Percentiles rank a stretch among this genome's conserved stretches.
Conservation (phyloP, 352 stramenopile species). For the Thraustochytrium sp. region DNA sequence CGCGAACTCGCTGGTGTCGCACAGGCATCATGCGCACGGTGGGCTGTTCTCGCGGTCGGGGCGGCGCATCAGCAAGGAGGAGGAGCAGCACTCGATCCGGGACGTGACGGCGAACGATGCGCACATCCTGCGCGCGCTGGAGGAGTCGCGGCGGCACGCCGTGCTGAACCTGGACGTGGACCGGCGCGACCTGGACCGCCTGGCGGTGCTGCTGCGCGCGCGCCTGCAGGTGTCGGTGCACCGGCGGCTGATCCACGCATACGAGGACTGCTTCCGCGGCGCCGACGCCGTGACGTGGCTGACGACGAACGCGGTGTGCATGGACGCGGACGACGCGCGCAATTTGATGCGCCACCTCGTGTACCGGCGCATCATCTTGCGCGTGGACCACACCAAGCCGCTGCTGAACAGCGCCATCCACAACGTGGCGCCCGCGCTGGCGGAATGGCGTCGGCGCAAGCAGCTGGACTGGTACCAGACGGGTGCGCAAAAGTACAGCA, state of each 20-base stretch:
- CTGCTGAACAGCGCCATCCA: conserved; percentile 39
- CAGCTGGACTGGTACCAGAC: conserved; percentile 38
- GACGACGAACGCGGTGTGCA: neutral
- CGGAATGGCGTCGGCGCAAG: conserved; percentile 24
- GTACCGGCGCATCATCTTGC: conserved; percentile 30
- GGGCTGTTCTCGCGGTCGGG: neutral
- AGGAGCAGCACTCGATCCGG: neutral
- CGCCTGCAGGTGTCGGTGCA: neutral
- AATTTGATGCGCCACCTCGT: conserved; percentile 33
- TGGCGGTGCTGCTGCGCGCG: conserved; percentile 13
- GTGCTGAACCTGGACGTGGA: conserved; percentile 22
- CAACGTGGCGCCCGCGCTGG: neutral
- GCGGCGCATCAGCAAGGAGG: neutral
- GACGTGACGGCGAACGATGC: neutral
- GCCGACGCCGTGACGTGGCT: conserved; percentile 6
- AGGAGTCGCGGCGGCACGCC: neutral
- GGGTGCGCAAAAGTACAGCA: neutral
- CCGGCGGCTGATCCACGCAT: conserved; percentile 23
- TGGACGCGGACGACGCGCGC: neutral
- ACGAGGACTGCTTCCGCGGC: conserved; percentile 33
- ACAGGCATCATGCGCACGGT: too few relatives aligned
- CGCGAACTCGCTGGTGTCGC: too few relatives aligned
- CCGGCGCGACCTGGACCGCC: conserved; percentile 6
- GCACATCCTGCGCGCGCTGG: neutral
- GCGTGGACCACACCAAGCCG: conserved; percentile 37